phyloP scores from a whole-genome alignment of 2,329 filamentous ascomycete genomes.

The Calonectria pseudoturangicola region DNA sequence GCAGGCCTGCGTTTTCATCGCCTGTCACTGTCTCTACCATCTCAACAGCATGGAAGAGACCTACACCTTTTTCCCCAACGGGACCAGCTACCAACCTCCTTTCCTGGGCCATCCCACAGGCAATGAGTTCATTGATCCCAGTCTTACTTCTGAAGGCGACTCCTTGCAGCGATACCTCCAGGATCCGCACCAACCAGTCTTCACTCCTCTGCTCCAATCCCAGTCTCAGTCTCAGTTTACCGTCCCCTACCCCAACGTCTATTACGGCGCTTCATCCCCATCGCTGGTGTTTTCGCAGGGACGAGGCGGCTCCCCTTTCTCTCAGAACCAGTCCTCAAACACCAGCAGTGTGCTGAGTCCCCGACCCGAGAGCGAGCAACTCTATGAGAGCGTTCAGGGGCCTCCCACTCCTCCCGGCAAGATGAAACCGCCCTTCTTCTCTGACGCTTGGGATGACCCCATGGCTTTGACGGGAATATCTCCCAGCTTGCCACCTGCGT shows the following conservation, averaged over 20 bases:
- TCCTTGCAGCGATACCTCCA: conserved; percentile 44
- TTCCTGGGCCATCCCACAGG: neutral
- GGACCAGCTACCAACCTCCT: neutral
- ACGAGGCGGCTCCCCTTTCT: conserved; percentile 46
- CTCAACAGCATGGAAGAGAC: neutral
- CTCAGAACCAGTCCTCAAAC: conserved; percentile 45
- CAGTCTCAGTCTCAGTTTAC: neutral
- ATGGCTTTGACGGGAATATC: conserved; percentile 42
- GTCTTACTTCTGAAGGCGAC: conserved; percentile 2
- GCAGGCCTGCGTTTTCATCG: neutral
- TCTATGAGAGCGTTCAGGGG: conserved; percentile 41
- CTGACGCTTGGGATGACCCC: conserved; percentile 36
- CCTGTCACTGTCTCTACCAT: neutral
- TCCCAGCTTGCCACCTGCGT: conserved; percentile 30
- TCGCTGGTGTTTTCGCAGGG: conserved; percentile 30
- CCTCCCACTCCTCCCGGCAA: conserved; percentile 48
- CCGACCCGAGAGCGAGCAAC: conserved; percentile 44
- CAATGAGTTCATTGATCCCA: conserved; percentile 35
- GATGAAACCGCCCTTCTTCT: conserved; percentile 36
- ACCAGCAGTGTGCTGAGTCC: conserved; percentile 48
- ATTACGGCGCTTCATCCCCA: conserved; percentile 23
- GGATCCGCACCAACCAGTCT: conserved; percentile 31
- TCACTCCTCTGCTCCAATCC: conserved; percentile 24
- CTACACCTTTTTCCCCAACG: neutral
- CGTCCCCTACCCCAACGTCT: conserved; percentile 6